Conservation (phyloP, 768 basidiomycete genomes). For the Suillus americanus region DNA sequence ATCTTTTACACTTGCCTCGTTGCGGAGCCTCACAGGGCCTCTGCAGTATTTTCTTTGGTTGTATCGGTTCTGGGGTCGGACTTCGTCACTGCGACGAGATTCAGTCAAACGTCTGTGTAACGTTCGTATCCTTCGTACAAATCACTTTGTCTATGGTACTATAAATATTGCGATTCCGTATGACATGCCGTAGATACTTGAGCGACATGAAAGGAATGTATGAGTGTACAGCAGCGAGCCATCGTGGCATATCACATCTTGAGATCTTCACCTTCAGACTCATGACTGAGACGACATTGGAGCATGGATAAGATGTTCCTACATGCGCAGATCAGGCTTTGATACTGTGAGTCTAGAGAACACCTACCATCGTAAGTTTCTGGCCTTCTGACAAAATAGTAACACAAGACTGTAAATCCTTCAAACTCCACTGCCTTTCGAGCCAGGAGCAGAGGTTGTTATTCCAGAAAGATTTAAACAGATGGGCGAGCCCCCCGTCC, state of each 20-base stretch:
- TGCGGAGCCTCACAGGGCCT: slow-evolving; percentile 16
- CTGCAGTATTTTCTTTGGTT: slow-evolving; percentile 9
- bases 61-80: slow-evolving; percentile 10
- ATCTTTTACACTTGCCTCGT: slow-evolving; percentile 11
- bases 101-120: slow-evolving; percentile 14
- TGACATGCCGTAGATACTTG: not conserved
- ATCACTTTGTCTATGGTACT: too few species aligned
- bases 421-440: not conserved
- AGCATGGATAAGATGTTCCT: not conserved
- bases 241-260: not conserved
- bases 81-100: slow-evolving; percentile 8
- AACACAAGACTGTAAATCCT: not conserved
- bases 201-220: not conserved
- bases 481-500: not conserved
- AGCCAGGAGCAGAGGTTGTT: not conserved
- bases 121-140: slow-evolving; percentile 1
- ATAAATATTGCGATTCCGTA: slow-evolving; percentile 15
- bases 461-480: not conserved
- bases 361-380: not conserved
- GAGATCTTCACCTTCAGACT: not conserved
- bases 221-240: not conserved
- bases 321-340: not conserved
- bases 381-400: not conserved
- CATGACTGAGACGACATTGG: not conserved
- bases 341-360: not conserved